These are phyloP conservation scores for Fusarium albosuccineum DNA, from an alignment of 2,329 filamentous ascomycete species.

Conservation along the genomic window DNA sequence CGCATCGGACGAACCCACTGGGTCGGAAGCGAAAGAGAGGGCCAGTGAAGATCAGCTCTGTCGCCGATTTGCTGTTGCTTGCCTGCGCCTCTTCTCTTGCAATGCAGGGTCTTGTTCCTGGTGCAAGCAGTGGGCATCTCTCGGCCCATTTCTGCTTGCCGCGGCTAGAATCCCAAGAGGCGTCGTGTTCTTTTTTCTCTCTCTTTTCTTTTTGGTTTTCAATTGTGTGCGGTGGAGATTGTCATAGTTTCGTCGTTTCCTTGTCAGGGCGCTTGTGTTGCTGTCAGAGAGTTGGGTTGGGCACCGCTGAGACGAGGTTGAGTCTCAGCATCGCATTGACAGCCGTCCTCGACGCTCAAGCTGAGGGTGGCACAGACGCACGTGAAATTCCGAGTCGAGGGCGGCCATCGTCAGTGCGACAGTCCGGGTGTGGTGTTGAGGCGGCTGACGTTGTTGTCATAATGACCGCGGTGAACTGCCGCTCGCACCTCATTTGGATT, in stretches of 20 bases:
- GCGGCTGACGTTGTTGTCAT: slow-evolving; percentile 29
- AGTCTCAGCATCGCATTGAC: neutral
- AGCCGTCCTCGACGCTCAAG: neutral
- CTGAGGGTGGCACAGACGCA: slow-evolving; percentile 9
- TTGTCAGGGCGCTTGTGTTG: neutral
- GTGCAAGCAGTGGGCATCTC: neutral
- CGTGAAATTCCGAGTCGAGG: neutral
- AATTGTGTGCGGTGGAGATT: slow-evolving; percentile 19
- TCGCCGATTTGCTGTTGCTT: neutral
- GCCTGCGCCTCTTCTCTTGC: neutral
- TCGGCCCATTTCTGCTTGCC: slow-evolving; percentile 12
- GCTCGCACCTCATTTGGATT: slow-evolving; percentile 31
- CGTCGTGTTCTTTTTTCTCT: neutral
- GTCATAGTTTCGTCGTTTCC: slow-evolving; percentile 14
- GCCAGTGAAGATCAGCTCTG: slow-evolving; percentile 1
- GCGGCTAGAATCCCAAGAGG: neutral
- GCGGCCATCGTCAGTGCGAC: slow-evolving; percentile 11
- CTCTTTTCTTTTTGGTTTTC: too few relatives aligned
- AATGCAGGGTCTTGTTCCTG: slow-evolving; percentile 20
- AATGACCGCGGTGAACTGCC: slow-evolving; percentile 28
- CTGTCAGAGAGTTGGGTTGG: too few relatives aligned
- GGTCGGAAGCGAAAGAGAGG: slow-evolving; percentile 30
- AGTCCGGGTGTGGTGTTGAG: slow-evolving; percentile 11
- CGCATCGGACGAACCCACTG: slow-evolving; percentile 33
- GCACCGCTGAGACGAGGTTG: too few relatives aligned